A percentile compares a stretch with the other conserved stretches of the same genome.
Conservation (phyloP, 129 eudicot genomes). For the Ambrosia trifida region DNA sequence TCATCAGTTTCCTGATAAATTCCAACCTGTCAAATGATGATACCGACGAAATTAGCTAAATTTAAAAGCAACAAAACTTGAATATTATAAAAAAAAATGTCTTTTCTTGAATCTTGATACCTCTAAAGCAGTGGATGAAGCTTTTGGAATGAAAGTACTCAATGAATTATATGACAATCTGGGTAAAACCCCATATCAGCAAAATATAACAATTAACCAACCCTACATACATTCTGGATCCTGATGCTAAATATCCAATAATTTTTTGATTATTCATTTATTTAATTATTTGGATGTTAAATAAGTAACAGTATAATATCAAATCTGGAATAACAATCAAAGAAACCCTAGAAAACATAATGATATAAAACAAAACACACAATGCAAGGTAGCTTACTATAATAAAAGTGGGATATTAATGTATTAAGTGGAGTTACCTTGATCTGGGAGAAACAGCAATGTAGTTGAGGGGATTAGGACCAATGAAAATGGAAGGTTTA, state of each 20-base stretch:
- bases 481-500: conserved; percentile 36
- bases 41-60: neutral
- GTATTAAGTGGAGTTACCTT: conserved; percentile 12
- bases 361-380: neutral
- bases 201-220: conserved; percentile 13
- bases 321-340: neutral
- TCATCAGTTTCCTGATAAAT: conserved; percentile 52
- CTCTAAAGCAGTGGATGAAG: conserved; percentile 79
- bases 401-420: neutral
- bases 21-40: conserved; percentile 45
- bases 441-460: conserved; percentile 33
- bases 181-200: conserved; percentile 41
- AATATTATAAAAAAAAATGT: neutral
- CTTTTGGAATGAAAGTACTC: conserved; percentile 47
- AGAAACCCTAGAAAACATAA: conserved; percentile 5
- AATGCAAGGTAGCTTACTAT: too few species aligned
- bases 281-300: conserved; percentile 9
- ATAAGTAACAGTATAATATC: neutral
- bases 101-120: conserved; percentile 35
- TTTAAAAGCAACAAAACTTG: neutral
- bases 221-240: conserved; percentile 20
- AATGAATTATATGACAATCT: conserved; percentile 50
- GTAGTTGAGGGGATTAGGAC: conserved; percentile 39
- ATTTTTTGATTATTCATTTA: neutral
- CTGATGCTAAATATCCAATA: conserved; percentile 1